Percentiles rank a stretch among this genome's conserved stretches.
phyloP scores from a whole-genome alignment of 805 yeast genomes.

The Suhomyces sp. region DNA sequence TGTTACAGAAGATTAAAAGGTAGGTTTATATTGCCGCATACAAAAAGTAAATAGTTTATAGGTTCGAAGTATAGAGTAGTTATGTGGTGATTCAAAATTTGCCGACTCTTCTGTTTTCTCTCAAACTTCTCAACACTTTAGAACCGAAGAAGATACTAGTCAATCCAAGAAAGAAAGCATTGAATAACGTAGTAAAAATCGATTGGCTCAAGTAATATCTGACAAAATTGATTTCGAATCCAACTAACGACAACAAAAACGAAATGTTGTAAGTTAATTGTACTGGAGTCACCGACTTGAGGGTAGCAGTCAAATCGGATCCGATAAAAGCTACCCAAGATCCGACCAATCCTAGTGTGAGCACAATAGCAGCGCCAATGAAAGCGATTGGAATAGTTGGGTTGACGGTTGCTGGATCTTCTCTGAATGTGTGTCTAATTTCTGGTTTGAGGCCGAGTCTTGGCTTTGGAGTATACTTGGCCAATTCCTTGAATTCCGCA shows the following conservation, averaged over 20 bases:
- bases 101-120: slow-evolving; percentile 28
- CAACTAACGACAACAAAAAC: slow-evolving; percentile 47
- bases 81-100: slow-evolving; percentile 8
- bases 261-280: slow-evolving; percentile 39
- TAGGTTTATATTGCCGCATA: not conserved
- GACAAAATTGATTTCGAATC: slow-evolving; percentile 52
- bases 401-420: slow-evolving; percentile 51
- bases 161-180: slow-evolving; percentile 46
- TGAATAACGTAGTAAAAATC: slow-evolving; percentile 56
- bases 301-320: slow-evolving; percentile 29
- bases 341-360: slow-evolving; percentile 42
- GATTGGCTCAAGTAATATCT: slow-evolving; percentile 58
- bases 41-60: not conserved
- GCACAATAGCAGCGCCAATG: slow-evolving; percentile 39
- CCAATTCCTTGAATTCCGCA: slow-evolving; percentile 21
- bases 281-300: slow-evolving; percentile 32
- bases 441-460: slow-evolving; percentile 54
- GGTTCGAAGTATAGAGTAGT: not conserved
- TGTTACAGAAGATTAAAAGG: slow-evolving; percentile 25
- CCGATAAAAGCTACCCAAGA: slow-evolving; percentile 39
- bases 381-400: slow-evolving; percentile 52
- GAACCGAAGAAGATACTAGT: slow-evolving; percentile 61
- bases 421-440: slow-evolving; percentile 59
- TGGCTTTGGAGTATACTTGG: slow-evolving; percentile 21
- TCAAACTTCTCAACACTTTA: slow-evolving; percentile 55